phyloP scores from a whole-genome alignment of 1,139 yeast genomes.

The Debaryomyces psychrophilus region DNA sequence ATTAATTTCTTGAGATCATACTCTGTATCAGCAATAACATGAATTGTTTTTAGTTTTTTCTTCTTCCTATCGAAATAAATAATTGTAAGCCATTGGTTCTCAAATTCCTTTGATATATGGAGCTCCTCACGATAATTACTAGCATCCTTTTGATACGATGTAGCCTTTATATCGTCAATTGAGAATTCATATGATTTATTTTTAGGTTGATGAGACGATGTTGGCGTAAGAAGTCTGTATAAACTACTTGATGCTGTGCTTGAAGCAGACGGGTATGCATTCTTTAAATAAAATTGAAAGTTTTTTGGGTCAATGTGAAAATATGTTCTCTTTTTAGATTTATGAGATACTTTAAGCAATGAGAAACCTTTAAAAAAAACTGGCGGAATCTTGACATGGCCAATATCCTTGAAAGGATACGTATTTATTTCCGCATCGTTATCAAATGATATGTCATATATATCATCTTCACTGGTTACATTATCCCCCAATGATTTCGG shows the following conservation, averaged over 20 bases:
- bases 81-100: constrained; percentile 77
- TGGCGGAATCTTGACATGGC: constrained; percentile 21
- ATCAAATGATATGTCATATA: constrained; percentile 1
- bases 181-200: constrained; percentile 48
- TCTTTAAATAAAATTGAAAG: constrained; percentile 54
- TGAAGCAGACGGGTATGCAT: constrained; percentile 21
- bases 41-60: constrained; percentile 60
- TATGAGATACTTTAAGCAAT: constrained; percentile 67
- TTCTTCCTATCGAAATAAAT: constrained; percentile 66
- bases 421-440: constrained; percentile 12
- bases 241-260: constrained; percentile 18
- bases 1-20: constrained; percentile 62
- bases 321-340: constrained; percentile 57
- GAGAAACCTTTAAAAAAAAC: constrained; percentile 45
- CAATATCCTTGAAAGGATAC: constrained; percentile 13
- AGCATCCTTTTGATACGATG: constrained; percentile 72
- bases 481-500: constrained; percentile 1
- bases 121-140: constrained; percentile 82
- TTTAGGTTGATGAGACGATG: constrained; percentile 21
- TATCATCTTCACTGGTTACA: constrained; percentile 1
- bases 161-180: constrained; percentile 73
- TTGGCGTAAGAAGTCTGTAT: constrained; percentile 16
- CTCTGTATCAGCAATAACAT: constrained; percentile 70
- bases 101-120: constrained; percentile 67
- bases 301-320: constrained; percentile 36